Conservation (phyloP, 345 rosid genomes). For the Citrus australasica region DNA sequence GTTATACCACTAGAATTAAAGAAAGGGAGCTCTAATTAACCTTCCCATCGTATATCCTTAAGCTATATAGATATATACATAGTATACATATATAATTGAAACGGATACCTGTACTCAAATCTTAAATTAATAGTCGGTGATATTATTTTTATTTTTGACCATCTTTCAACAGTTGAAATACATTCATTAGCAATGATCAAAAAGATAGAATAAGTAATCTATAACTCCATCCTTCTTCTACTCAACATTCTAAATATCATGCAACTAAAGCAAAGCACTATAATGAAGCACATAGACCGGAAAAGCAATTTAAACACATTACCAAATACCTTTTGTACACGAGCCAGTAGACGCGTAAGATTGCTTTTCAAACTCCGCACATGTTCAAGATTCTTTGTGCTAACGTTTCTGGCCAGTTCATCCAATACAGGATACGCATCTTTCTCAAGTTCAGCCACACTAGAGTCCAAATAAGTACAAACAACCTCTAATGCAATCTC, state of each 20-base stretch:
- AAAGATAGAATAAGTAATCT: background rate
- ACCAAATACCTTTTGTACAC: constrained; percentile 75
- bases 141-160: background rate
- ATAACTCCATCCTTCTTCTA: background rate
- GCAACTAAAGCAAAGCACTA: background rate
- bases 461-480: constrained; percentile 61
- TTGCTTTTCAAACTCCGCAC: constrained; percentile 88
- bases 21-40: background rate
- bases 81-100: background rate
- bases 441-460: constrained; percentile 67
- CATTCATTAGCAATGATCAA: background rate
- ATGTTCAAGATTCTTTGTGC: constrained; percentile 89
- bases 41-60: background rate
- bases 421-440: constrained; percentile 89
- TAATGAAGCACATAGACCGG: background rate
- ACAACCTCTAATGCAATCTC: constrained; percentile 91
- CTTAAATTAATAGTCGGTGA: background rate
- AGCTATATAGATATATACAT: background rate
- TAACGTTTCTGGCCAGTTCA: constrained; percentile 84
- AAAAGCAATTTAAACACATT: constrained; percentile 4
- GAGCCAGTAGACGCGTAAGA: constrained; percentile 85
- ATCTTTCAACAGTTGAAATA: background rate
- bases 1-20: background rate
- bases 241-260: background rate
- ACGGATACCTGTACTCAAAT: background rate